phyloP scores from a whole-genome alignment of 129 eudicot species.

The Solidago caesia region DNA sequence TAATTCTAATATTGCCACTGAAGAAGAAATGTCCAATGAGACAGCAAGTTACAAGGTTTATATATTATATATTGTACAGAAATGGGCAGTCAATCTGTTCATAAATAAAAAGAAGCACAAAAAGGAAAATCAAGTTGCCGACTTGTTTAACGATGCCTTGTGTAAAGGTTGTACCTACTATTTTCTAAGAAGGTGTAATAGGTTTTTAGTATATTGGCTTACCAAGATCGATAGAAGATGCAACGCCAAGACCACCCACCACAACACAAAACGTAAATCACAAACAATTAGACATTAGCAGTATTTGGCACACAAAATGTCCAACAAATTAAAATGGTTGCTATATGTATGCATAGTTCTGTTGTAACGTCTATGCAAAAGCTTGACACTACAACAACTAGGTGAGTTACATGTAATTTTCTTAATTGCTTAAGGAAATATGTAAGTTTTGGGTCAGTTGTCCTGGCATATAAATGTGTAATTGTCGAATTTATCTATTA shows the following conservation, averaged over 20 bases:
- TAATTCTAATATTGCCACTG: not conserved
- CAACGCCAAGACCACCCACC: conserved; percentile 96
- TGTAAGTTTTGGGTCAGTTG: no score
- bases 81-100: not conserved
- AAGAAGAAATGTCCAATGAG: not conserved
- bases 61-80: no score
- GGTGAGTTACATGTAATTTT: not conserved
- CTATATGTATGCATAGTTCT: not conserved
- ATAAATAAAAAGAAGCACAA: not conserved
- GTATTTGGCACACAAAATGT: not conserved
- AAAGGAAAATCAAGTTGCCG: not conserved
- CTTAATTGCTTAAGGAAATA: not conserved
- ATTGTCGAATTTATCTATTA: no score
- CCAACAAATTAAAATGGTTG: conserved; percentile 9
- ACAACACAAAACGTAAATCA: conserved; percentile 46
- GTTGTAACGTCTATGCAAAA: not conserved
- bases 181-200: not conserved
- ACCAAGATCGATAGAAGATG: conserved; percentile 95
- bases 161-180: not conserved
- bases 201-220: conserved; percentile 13
- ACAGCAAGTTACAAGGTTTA: no score
- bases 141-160: not conserved
- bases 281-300: not conserved
- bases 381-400: not conserved
- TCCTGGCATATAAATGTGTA: not conserved